Base-by-base conservation (phyloP, 768 basidiomycete species). In the Tephrocybe sp. region DNA sequence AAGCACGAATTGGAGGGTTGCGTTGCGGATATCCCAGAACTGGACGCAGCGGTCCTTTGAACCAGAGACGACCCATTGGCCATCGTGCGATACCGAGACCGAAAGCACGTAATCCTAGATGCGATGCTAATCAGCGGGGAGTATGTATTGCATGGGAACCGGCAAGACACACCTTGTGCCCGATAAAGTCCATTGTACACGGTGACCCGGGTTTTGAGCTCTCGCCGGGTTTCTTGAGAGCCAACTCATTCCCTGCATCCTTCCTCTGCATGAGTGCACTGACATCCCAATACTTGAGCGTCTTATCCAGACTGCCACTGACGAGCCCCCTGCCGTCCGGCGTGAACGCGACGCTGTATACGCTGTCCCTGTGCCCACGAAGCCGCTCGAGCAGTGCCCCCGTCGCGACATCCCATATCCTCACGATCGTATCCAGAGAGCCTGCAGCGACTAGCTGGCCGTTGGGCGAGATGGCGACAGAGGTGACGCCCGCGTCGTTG, bases 11-110 rank as follows among this genome's bases (percentile, higher is more conserved):
- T 98, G 95, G 60, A 93, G 86, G 28, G 84, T 80, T 24, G 77
- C 78, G 6, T 78, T 79, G 52, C 80, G 76, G 38, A 89, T 82
- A 64, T 95, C 91, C 86, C 90, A 92, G 67, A 96, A 93, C 64
- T 95, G 92, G 39, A 99, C 94, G 1, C 93, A 89, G 7, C 97
- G 89, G 65, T 99, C 97, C 69, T 98, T 98, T 1, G 79, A 79
- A 0, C 97, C 96, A 9, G 92, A 94, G 5, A 96, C 95, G 57
- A 98, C 87, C 90, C 93, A 82, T 55, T 89, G 83, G 2, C 91
- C 92, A 63, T 98, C 95, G 53, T 92, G 89, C 31, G 91, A 92
- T 27, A 94, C 90, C 13, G 66, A 74, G 4, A 81, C 77, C 4
- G 76, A 77, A 12, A 81, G 65, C 15, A 81, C 78, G 54, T 79